Conservation (phyloP, 345 rosid species). For the Salix exigua region DNA sequence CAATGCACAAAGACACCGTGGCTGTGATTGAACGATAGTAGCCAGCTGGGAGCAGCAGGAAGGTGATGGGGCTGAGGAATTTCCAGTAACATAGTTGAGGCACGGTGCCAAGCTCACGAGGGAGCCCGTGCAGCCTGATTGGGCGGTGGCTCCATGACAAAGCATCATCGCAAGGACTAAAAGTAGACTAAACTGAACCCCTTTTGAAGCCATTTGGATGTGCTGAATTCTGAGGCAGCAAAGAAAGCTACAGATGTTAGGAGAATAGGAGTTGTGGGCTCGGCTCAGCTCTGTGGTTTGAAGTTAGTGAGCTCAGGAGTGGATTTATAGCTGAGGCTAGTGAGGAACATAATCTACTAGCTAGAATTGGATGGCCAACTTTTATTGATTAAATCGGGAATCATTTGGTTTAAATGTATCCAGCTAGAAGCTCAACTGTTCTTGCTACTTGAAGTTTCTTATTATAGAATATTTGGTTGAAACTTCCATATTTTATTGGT, state of each 20-base stretch:
- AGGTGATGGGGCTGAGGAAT: slow-evolving; percentile 46
- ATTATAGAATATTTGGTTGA: not conserved
- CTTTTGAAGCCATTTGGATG: slow-evolving; percentile 12
- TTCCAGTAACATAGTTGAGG: slow-evolving; percentile 40
- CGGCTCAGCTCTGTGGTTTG: not conserved
- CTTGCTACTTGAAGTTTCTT: not conserved
- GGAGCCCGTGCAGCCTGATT: slow-evolving; percentile 36
- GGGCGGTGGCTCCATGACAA: slow-evolving; percentile 17
- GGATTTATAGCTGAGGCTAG: slow-evolving; percentile 3
- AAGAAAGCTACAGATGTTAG: not conserved
- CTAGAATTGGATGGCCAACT: slow-evolving; percentile 17
- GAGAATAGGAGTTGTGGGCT: not conserved
- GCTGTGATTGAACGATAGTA: slow-evolving; percentile 42
- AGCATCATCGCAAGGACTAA: slow-evolving; percentile 11
- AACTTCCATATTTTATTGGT: not conserved
- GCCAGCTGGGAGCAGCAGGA: slow-evolving; percentile 54
- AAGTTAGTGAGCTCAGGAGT: not conserved
- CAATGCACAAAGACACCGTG: slow-evolving; percentile 41
- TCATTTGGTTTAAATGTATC: not conserved
- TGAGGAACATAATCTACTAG: not conserved
- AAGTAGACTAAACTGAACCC: not conserved
- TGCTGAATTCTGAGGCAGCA: not conserved
- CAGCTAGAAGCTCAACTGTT: slow-evolving; percentile 4
- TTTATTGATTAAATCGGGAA: not conserved
- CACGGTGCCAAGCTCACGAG: slow-evolving; percentile 39